Base-by-base conservation (phyloP, 495 filamentous ascomycete genomes). In the Penicillium lividum region DNA sequence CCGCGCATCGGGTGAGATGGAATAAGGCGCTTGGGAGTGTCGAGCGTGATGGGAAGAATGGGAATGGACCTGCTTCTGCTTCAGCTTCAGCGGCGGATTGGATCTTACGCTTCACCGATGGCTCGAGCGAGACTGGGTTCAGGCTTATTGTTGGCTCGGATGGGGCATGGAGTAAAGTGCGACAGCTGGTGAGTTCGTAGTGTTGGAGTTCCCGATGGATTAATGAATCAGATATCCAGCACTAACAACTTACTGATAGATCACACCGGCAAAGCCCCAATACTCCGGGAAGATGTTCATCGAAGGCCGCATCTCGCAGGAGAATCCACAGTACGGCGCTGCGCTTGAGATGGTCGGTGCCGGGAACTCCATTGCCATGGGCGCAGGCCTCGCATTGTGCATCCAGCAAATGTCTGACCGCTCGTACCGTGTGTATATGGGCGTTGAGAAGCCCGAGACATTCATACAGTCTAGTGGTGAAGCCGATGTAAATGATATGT, bases 1-100 rank as follows among this genome's bases (percentile, higher is more conserved):
- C 74, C 0, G 53, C 25, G 16, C 59, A 69, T 0, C 67, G 62
- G 10, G 62, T 78, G 18, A 57, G 53, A 73, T 51, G 87, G 81
- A 63, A 36, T 10, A 53, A 47, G 53, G 15, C 2, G 3, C 40
- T 61, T 11, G n/a, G 29, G 2, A 29, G 36, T 29, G 6, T 42
- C 30, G 51, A 53, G 11, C 34, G 34, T 40, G 15, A 1, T 3
- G 15, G 1, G 13, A 33, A 15, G 1, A 15, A 11, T 31, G 50
- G 25, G 3, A 7, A 22, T 40, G 50, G 33, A 5, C 10, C 31
- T 22, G 22, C 22, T 22, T 22, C 22, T 22, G 22, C 22, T 22
- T 22, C 22, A 22, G 18, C 13, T 10, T 36, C 40, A 2, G 58
- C 29, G 13, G 47, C 49, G 13, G 51, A 53, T 33, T 40, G 54